phyloP scores from a whole-genome alignment of 1,139 yeast species.

The Candida labiduridarum region DNA sequence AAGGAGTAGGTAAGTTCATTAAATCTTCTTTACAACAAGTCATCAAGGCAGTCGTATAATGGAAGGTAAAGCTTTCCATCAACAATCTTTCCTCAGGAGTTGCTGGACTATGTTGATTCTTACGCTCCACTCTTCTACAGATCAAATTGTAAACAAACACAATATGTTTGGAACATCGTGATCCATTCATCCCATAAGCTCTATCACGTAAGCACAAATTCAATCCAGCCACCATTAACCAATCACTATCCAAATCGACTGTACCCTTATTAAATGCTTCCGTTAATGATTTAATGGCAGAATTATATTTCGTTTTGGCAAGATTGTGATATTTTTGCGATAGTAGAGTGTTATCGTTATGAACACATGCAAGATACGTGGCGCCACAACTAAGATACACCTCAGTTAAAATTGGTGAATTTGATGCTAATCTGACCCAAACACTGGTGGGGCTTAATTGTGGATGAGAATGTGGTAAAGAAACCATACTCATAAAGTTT shows the following conservation, averaged over 20 bases:
- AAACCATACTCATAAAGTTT: slow-evolving; percentile 12
- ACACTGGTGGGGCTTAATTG: slow-evolving; percentile 8
- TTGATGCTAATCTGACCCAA: slow-evolving; percentile 9
- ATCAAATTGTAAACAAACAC: slow-evolving; percentile 12
- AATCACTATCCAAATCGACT: slow-evolving; percentile 12
- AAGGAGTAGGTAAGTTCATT: slow-evolving; percentile 13
- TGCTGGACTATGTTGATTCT: neutral
- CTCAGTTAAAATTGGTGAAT: slow-evolving; percentile 11
- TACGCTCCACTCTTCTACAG: slow-evolving; percentile 1
- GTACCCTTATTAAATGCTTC: slow-evolving; percentile 7
- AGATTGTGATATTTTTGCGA: slow-evolving; percentile 7
- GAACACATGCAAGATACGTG: slow-evolving; percentile 11
- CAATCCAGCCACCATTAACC: slow-evolving; percentile 14
- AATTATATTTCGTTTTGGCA: slow-evolving; percentile 10
- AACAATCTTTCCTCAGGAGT: slow-evolving; percentile 12
- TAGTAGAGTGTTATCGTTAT: slow-evolving; percentile 1
- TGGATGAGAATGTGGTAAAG: slow-evolving; percentile 14
- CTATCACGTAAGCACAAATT: slow-evolving; percentile 14
- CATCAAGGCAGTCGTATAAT: slow-evolving; percentile 10
- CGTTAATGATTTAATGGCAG: slow-evolving; percentile 10
- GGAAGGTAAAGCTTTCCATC: slow-evolving; percentile 13
- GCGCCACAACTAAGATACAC: slow-evolving; percentile 15
- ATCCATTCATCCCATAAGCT: slow-evolving; percentile 11
- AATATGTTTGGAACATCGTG: slow-evolving; percentile 13
- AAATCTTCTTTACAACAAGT: slow-evolving; percentile 10